A percentile compares a stretch with the other conserved stretches of the same genome.
These are phyloP conservation scores for Suillus fuscotomentosus DNA, from an alignment of 768 basidiomycete species.

Conservation along the genomic window DNA sequence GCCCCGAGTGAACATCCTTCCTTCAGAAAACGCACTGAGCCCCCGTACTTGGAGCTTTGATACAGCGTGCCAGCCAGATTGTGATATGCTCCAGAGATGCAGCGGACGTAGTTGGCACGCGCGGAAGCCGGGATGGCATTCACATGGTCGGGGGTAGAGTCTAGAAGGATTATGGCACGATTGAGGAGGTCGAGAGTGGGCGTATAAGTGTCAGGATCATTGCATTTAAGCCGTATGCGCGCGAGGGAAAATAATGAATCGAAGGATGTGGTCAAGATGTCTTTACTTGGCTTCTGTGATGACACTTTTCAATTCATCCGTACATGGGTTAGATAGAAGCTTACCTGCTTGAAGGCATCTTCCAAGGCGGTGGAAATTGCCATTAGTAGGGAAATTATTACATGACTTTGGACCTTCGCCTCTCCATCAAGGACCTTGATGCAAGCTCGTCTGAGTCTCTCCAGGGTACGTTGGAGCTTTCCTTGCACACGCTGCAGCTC, in stretches of 20 bases:
- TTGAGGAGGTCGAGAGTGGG: constrained; percentile 46
- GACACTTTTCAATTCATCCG: background rate
- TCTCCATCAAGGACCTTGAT: constrained; percentile 45
- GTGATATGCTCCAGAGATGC: constrained; percentile 70
- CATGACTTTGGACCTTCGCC: constrained; percentile 7
- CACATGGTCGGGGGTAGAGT: constrained; percentile 10
- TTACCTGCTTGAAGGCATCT: constrained; percentile 29
- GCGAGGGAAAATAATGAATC: constrained; percentile 60
- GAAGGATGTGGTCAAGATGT: constrained; percentile 42
- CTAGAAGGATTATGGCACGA: constrained; percentile 35
- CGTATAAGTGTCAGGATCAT: constrained; percentile 46
- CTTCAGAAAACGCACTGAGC: constrained; percentile 65
- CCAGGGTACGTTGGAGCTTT: constrained; percentile 62
- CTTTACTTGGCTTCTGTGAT: constrained; percentile 26
- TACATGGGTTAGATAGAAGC: background rate
- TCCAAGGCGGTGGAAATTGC: constrained; percentile 34
- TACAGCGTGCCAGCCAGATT: constrained; percentile 71
- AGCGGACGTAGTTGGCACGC: constrained; percentile 58
- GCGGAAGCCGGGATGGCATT: constrained; percentile 23
- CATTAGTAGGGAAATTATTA: constrained; percentile 33
- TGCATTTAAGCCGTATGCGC: constrained; percentile 37
- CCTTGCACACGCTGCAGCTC: constrained; percentile 38
- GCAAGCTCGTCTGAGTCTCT: constrained; percentile 52
- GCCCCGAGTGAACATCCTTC: constrained; percentile 57
- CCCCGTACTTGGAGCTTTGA: constrained; percentile 57